Conservation (phyloP, 208 protist genomes). For the Leishmania mexicana region DNA sequence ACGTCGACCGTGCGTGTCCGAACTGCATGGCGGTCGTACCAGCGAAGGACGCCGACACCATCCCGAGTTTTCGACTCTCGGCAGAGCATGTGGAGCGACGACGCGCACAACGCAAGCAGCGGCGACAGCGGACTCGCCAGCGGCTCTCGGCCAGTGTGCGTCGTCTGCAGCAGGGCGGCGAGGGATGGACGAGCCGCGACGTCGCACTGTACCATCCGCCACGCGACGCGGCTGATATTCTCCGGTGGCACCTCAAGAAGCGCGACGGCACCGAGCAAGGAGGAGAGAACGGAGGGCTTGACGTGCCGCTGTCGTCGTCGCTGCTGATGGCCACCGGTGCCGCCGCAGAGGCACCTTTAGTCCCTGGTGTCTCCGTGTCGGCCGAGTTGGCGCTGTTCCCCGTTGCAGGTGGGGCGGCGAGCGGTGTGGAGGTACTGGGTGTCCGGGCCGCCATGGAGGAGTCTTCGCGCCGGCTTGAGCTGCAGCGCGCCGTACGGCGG, state of each 20-base stretch:
- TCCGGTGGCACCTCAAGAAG: constrained; percentile 24
- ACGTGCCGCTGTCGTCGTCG: constrained; percentile 23
- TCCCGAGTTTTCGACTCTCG: constrained; percentile 77
- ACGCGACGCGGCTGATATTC: constrained; percentile 46
- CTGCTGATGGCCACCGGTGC: constrained; percentile 38
- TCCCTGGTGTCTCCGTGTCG: constrained; percentile 22
- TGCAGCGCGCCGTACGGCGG: constrained; percentile 62
- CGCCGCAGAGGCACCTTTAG: not conserved
- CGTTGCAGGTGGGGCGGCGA: not conserved
- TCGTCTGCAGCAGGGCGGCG: constrained; percentile 20
- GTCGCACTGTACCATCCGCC: constrained; percentile 20
- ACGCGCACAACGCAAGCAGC: constrained; percentile 44
- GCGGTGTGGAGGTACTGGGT: constrained; percentile 32
- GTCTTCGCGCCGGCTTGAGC: constrained; percentile 59
- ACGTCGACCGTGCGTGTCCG: constrained; percentile 62
- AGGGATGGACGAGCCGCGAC: not conserved
- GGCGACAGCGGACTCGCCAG: constrained; percentile 40
- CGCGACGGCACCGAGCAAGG: not conserved
- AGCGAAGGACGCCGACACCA: constrained; percentile 44
- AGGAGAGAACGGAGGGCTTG: not conserved
- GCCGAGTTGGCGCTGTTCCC: constrained; percentile 33
- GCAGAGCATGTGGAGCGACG: constrained; percentile 61
- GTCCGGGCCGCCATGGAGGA: constrained; percentile 74
- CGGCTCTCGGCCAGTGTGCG: constrained; percentile 48
- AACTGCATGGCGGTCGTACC: constrained; percentile 71